Conservation (phyloP, 2,329 filamentous ascomycete species). For the Alternaria incomplexa region DNA sequence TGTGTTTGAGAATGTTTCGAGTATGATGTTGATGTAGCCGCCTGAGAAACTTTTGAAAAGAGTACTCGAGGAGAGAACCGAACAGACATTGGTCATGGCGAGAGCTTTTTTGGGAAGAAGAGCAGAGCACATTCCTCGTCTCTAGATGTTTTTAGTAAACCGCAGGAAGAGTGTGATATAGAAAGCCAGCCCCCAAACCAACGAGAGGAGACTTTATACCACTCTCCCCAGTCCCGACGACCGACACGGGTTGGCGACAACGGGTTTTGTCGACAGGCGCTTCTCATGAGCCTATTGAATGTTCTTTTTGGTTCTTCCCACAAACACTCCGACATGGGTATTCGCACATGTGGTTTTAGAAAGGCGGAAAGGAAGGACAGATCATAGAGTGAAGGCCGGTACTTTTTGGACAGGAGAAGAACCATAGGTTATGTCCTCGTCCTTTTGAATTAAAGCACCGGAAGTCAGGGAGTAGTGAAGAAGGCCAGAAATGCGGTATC, state of each 20-base stretch:
- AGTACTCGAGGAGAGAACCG: too few relatives aligned
- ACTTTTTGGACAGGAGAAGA: not conserved
- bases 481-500: not conserved
- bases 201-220: not conserved
- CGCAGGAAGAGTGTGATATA: not conserved
- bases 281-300: too few relatives aligned
- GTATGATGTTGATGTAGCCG: too few relatives aligned
- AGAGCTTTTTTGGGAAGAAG: not conserved
- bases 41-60: too few relatives aligned
- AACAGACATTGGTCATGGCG: too few relatives aligned
- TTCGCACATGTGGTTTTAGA: not conserved
- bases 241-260: not conserved
- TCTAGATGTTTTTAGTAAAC: not conserved
- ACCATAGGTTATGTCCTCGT: too few relatives aligned
- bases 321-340: not conserved
- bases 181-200: not conserved
- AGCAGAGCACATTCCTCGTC: not conserved
- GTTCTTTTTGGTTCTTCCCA: not conserved
- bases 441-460: not conserved
- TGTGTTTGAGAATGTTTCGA: too few relatives aligned
- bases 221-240: not conserved
- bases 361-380: not conserved
- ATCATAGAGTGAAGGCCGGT: too few relatives aligned
- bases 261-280: not conserved
- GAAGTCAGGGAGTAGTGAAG: fast-evolving